A percentile compares a stretch with the other conserved stretches of the same genome.
These are phyloP conservation scores for Neoarthrinium moseri DNA, from an alignment of 2,329 filamentous ascomycete species.

Conservation along the genomic window DNA sequence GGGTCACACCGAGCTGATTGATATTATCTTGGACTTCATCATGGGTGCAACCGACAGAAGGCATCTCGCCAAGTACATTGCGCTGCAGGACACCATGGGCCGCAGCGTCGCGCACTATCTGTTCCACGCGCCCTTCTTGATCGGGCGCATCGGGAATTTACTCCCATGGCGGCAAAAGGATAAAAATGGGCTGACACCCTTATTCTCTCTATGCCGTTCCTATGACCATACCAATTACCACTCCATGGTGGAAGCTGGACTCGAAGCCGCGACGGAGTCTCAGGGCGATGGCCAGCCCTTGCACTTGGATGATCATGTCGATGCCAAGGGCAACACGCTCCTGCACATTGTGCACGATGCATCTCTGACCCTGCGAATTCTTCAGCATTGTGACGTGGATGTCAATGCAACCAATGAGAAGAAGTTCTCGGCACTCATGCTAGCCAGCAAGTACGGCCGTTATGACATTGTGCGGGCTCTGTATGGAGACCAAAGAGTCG, in stretches of 20 bases:
- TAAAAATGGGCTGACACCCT: constrained; percentile 95
- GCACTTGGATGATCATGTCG: constrained; percentile 89
- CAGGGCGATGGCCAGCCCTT: constrained; percentile 80
- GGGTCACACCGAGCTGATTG: constrained; percentile 71
- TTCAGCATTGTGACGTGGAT: constrained; percentile 88
- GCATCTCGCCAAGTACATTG: constrained; percentile 66
- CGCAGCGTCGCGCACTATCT: constrained; percentile 93
- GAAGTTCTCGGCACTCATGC: constrained; percentile 93
- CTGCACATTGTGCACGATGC: constrained; percentile 94
- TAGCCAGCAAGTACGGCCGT: constrained; percentile 95
- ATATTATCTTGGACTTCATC: constrained; percentile 72
- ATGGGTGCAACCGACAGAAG: constrained; percentile 53
- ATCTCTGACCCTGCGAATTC: constrained; percentile 69
- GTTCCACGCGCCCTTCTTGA: constrained; percentile 84
- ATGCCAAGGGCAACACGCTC: constrained; percentile 88
- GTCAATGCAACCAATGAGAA: constrained; percentile 95
- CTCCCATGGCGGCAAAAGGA: constrained; percentile 90
- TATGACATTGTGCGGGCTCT: constrained; percentile 89
- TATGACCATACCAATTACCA: constrained; percentile 91
- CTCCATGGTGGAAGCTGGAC: constrained; percentile 80
- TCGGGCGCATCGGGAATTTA: constrained; percentile 71
- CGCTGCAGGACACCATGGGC: constrained; percentile 77
- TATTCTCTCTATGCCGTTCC: constrained; percentile 91
- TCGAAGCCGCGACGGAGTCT: constrained; percentile 69
- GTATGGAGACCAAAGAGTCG: constrained; percentile 84